Percentiles rank a stretch among this genome's conserved stretches.
phyloP scores from a whole-genome alignment of 2,329 filamentous ascomycete genomes.

The Colletotrichum lupini region DNA sequence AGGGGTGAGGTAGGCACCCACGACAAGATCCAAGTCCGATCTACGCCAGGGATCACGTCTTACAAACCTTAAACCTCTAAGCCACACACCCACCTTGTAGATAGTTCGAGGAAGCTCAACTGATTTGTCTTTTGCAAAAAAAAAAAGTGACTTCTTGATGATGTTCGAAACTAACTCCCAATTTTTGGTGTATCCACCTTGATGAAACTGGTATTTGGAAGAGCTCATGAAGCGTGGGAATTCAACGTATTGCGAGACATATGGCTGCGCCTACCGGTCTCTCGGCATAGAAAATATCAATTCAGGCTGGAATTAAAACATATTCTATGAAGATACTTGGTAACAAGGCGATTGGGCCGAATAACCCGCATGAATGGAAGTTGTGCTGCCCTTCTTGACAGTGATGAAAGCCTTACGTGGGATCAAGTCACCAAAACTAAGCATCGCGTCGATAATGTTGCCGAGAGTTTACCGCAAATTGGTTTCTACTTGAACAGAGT shows the following conservation, averaged over 20 bases:
- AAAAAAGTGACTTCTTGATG: not conserved
- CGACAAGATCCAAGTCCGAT: not conserved
- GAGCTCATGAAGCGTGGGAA: not conserved
- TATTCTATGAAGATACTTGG: not conserved
- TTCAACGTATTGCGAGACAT: not conserved
- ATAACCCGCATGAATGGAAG: not conserved
- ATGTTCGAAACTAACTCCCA: too few relatives aligned
- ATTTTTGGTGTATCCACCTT: not conserved
- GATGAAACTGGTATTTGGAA: not conserved
- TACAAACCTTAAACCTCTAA: slow-evolving; percentile 18
- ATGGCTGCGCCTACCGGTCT: too few relatives aligned
- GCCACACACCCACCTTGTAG: not conserved
- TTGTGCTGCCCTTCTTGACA: not conserved
- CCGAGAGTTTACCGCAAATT: too few relatives aligned
- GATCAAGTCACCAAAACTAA: too few relatives aligned
- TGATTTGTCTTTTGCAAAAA: not conserved
- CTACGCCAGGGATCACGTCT: slow-evolving; percentile 18
- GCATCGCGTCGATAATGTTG: too few relatives aligned
- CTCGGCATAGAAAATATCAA: not conserved
- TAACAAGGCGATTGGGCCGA: not conserved
- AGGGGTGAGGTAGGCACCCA: not conserved
- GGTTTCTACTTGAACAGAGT: too few relatives aligned
- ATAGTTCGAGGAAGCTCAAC: not conserved
- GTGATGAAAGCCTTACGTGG: not conserved
- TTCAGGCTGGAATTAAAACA: too few relatives aligned